Evolutionary conservation across 108 stramenopile genomes (phyloP), one percentile per base, ranked within the genome.

Genomic region (Cyclotella cryptica): DNA sequence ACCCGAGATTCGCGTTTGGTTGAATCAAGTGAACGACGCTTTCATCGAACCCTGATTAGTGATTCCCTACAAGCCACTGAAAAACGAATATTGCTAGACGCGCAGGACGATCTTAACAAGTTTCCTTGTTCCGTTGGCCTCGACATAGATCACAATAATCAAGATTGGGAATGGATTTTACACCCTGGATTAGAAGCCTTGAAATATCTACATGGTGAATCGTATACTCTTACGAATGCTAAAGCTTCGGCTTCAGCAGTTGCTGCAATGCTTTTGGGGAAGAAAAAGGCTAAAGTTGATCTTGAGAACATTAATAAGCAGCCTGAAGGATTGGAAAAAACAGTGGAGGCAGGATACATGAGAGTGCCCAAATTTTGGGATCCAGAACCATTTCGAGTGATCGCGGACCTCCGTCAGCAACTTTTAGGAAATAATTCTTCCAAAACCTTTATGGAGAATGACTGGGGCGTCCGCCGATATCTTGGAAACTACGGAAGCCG

Each of bases 401-500:
- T 81, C 49, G 74, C 74, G 1, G 74, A 81, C 41, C 51, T 75
- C 40, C 74, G 80, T 17, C 35, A 35, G 35, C 35, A 35, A 35
- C 2, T 35, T 35, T 6, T 35, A 5, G 35, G 35, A 35, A 35
- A 35, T 35, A 35, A 35, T 35, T 35, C 35, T 35, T 35, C 35
- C 35, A 35, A 35, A 35, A 35, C 6, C 35, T 6, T 6, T 35
- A 5, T 35, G 6, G 35, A 35, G 6, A 35, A 35, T 35, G 35
- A 35, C 35, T 35, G 35, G 35, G 89, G 90, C 0, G 86, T 95
- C 15, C 86, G 94, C 49, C 59, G 84, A 26, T 93, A 85, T 74
- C 82, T 95, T 44, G 93, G 93, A 28, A 85, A 91, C 22, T 75
- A 87, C 64, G 93, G 93, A 49, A 64, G 78, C 14, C 85, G 76